Base-by-base conservation (phyloP, 257 asterid species). In the Plantago major region DNA sequence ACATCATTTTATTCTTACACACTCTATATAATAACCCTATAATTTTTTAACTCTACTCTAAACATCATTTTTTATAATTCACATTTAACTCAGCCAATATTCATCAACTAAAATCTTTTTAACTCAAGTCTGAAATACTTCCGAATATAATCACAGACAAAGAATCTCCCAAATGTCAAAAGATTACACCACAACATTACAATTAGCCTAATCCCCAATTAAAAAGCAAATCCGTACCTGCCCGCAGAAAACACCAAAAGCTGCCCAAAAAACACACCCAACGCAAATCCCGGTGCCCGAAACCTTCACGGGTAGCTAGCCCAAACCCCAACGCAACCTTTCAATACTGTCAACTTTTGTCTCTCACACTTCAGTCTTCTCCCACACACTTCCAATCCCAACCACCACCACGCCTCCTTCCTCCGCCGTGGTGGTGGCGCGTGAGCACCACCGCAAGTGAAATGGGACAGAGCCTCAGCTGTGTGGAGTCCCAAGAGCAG, bases 401-500 rank as follows among this genome's bases (percentile, higher is more conserved):
- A 64, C 69, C 48, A 46, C 67, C 71, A 62, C 69, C 70, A 43
- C 75, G 10, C n/a, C 82, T 46, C 72, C 40, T 52, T 46, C 67
- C 72, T 73, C 84, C 78, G 65, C 73, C 73, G 79, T 75, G 85
- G 84, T 71, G 82, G 79, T 71, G 88, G 93, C 81, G 77, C 83
- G 82, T 77, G 78, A 60, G 42, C 18, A 49, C 9, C 7, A 17
- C 3, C 11, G 11, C 42, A 42, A 65, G 2, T 7, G 14, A 3
- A 65, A 89, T 89, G 97, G 97, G 95, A 11, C 95, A 84, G 82
- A 66, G 77, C 4, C 53, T 82, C 57, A 89, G 95, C 51, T 89
- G 95, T 80, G 46, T 66, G 13, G 81, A 69, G 65, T 7, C 53
- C 57, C 74, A 38, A 19, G 91, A 76, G 42, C 37, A 30, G 5